phyloP scores from a whole-genome alignment of 768 basidiomycete species.

The Trichaptum fuscoviolaceum region DNA sequence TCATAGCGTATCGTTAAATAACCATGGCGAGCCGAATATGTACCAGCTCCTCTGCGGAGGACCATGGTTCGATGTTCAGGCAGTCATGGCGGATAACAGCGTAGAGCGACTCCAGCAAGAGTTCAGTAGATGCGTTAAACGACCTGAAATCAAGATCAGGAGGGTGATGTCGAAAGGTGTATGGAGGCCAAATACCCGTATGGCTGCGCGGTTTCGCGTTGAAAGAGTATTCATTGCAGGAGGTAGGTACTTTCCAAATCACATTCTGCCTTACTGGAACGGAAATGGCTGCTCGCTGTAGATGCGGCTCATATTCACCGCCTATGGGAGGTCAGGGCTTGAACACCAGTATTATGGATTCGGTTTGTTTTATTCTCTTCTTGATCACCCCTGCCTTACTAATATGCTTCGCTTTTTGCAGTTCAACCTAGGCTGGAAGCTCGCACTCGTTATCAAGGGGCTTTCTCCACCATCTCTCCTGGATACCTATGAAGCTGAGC shows the following conservation, averaged over 20 bases:
- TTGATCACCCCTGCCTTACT: background rate
- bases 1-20: background rate
- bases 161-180: constrained; percentile 5
- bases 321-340: constrained; percentile 40
- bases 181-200: constrained; percentile 41
- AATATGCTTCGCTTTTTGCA: constrained; percentile 13
- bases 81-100: constrained; percentile 24
- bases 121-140: constrained; percentile 13
- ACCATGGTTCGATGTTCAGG: constrained; percentile 23
- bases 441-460: constrained; percentile 35
- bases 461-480: constrained; percentile 32
- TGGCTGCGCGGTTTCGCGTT: constrained; percentile 36
- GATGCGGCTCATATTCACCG: constrained; percentile 46
- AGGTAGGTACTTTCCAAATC: constrained; percentile 26
- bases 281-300: constrained; percentile 15
- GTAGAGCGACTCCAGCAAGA: constrained; percentile 25
- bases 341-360: constrained; percentile 33
- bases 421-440: constrained; percentile 42
- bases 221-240: constrained; percentile 46
- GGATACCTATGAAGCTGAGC: constrained; percentile 37
- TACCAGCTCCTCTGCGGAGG: constrained; percentile 19
- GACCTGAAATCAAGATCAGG: background rate
- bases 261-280: background rate
- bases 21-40: background rate
- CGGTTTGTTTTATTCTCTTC: constrained; percentile 21